Conservation (phyloP, 768 basidiomycete species). For the Crepidotus variabilis region DNA sequence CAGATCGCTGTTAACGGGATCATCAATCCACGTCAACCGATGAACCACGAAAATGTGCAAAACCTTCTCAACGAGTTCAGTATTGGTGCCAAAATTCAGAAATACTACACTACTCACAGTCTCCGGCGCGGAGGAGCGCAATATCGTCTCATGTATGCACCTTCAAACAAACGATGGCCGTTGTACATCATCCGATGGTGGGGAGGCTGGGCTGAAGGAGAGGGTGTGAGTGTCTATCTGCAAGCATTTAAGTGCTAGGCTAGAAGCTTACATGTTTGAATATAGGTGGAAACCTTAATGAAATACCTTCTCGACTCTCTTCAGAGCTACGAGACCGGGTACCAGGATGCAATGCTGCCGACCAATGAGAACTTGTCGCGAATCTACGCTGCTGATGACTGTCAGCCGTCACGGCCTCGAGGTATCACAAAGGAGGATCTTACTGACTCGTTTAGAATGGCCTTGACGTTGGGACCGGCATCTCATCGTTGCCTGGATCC, state of each 20-base stretch:
- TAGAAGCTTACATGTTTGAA: conserved; percentile 9
- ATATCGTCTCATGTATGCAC: conserved; percentile 32
- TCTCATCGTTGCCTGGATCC: no score
- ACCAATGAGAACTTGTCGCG: no score
- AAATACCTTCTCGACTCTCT: conserved; percentile 26
- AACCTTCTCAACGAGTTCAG: conserved; percentile 22
- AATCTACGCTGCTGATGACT: no score
- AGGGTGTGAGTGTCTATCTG: conserved; percentile 18
- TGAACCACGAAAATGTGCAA: conserved; percentile 15
- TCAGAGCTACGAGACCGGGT: conserved; percentile 18
- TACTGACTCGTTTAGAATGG: no score
- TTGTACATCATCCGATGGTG: conserved; percentile 29
- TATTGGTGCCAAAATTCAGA: conserved; percentile 13
- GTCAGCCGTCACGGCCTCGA: no score
- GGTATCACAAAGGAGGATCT: no score
- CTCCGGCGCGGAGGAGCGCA: conserved; percentile 30
- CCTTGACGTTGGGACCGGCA: no score
- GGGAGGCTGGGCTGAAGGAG: conserved; percentile 30
- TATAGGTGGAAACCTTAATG: conserved; percentile 17
- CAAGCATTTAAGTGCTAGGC: no score
- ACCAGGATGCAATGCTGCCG: no score
- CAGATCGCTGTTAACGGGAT: conserved; percentile 20
- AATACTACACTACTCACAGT: conserved; percentile 26
- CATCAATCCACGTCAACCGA: conserved; percentile 4
- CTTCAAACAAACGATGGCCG: conserved; percentile 23